Evolutionary conservation across 345 rosid species (phyloP).

Genomic region (Arabidopsis arenosa): DNA sequence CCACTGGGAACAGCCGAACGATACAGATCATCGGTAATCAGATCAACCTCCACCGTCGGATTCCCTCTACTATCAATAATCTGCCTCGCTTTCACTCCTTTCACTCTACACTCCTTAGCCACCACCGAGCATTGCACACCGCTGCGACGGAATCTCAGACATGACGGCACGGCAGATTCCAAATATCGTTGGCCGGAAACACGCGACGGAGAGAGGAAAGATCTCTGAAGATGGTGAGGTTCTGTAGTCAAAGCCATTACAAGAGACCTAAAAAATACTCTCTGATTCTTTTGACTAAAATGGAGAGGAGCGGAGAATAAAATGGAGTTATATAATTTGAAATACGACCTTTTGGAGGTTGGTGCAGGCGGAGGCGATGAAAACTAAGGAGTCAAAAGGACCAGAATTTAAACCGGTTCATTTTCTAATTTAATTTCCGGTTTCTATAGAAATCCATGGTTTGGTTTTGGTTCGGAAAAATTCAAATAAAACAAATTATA

Average conservation of each 20-base stretch:
- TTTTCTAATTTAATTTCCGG: conserved; percentile 1
- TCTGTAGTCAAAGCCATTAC: conserved; percentile 66
- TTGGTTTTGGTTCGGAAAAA: not conserved
- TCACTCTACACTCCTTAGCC: conserved; percentile 64
- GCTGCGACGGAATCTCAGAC: conserved; percentile 47
- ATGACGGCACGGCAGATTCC: conserved; percentile 41
- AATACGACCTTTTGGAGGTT: conserved; percentile 37
- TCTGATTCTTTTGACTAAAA: conserved; percentile 26
- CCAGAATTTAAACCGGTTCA: conserved; percentile 10
- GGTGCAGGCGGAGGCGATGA: conserved; percentile 42
- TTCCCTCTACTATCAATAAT: conserved; percentile 98
- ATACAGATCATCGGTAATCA: conserved; percentile 74
- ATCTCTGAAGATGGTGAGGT: conserved; percentile 48
- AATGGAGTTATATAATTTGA: conserved; percentile 34
- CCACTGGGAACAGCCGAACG: conserved; percentile 99
- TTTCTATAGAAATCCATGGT: not conserved
- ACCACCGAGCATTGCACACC: conserved; percentile 63
- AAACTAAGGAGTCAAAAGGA: conserved; percentile 36
- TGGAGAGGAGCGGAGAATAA: not conserved
- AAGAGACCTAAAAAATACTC: not conserved
- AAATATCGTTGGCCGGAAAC: conserved; percentile 42
- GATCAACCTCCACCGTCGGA: conserved; percentile 97
- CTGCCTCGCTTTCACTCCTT: conserved; percentile 90
- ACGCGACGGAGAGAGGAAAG: conserved; percentile 42
- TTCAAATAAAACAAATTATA: not conserved